Conservation (phyloP, 129 eudicot genomes). For the Silybum marianum region DNA sequence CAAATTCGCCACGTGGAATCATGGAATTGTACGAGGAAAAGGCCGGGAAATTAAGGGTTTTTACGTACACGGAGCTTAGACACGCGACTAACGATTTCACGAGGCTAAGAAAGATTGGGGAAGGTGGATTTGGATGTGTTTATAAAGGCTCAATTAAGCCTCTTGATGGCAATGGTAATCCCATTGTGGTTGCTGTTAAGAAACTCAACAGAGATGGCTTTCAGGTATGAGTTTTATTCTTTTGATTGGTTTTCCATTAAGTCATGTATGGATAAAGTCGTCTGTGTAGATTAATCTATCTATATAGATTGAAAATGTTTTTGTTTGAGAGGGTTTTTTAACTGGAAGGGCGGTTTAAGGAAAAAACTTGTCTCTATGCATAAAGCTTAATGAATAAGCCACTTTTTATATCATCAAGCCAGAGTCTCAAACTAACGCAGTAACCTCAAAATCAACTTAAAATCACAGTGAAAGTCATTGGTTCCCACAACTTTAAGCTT, state of each 20-base stretch:
- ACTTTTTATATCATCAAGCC: too few species aligned
- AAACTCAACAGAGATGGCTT: constrained; percentile 75
- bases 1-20: constrained; percentile 62
- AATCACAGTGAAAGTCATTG: background rate
- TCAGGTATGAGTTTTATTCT: constrained; percentile 49
- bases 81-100: constrained; percentile 75
- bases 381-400: too few species aligned
- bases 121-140: constrained; percentile 95
- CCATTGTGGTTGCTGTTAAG: constrained; percentile 66
- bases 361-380: too few species aligned
- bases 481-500: background rate
- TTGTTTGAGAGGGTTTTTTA: too few species aligned
- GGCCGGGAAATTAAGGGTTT: constrained; percentile 70
- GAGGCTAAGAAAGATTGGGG: constrained; percentile 77
- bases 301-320: too few species aligned
- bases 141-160: constrained; percentile 71
- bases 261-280: too few species aligned
- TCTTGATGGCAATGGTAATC: constrained; percentile 58
- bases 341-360: too few species aligned
- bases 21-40: constrained; percentile 66
- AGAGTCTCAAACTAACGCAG: too few species aligned
- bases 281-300: too few species aligned
- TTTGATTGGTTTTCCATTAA: too few species aligned
- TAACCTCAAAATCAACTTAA: background rate
- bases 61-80: constrained; percentile 64